Conservation (phyloP, 1,284 basidiomycete species). For the Amylostereum areolatum region DNA sequence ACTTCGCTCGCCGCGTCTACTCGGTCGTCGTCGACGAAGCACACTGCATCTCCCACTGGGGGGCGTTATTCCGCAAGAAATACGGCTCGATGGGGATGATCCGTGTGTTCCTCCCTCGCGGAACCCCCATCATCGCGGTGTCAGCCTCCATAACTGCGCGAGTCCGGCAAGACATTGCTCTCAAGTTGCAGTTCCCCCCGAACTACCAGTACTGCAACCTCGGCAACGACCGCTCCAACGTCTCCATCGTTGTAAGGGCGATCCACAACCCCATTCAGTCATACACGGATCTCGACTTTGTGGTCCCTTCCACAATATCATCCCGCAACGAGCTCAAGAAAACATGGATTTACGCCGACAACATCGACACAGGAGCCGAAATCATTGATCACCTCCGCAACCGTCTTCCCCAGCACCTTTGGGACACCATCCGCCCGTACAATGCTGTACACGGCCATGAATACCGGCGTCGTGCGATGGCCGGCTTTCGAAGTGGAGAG, state of each 20-base stretch:
- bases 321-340: not conserved
- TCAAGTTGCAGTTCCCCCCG: constrained; percentile 23
- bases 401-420: not conserved
- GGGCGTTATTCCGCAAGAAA: constrained; percentile 32
- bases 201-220: constrained; percentile 18
- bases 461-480: constrained; percentile 13
- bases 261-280: constrained; percentile 31
- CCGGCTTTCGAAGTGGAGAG: constrained; percentile 7
- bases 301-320: constrained; percentile 17
- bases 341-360: constrained; percentile 18
- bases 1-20: constrained; percentile 19
- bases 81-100: constrained; percentile 29
- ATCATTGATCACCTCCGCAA: constrained; percentile 15
- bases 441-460: constrained; percentile 13
- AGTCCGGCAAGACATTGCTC: constrained; percentile 25
- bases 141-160: constrained; percentile 30
- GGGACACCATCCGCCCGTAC: constrained; percentile 12
- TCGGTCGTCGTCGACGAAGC: constrained; percentile 34
- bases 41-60: constrained; percentile 36
- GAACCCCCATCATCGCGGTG: constrained; percentile 29
- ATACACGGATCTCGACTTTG: constrained; percentile 30
- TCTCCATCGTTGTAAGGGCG: constrained; percentile 30
- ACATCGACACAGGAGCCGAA: constrained; percentile 12
- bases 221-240: constrained; percentile 34
- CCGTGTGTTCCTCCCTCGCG: constrained; percentile 26